Base-by-base conservation (phyloP, 805 yeast genomes). In the Starmerella apicola region DNA sequence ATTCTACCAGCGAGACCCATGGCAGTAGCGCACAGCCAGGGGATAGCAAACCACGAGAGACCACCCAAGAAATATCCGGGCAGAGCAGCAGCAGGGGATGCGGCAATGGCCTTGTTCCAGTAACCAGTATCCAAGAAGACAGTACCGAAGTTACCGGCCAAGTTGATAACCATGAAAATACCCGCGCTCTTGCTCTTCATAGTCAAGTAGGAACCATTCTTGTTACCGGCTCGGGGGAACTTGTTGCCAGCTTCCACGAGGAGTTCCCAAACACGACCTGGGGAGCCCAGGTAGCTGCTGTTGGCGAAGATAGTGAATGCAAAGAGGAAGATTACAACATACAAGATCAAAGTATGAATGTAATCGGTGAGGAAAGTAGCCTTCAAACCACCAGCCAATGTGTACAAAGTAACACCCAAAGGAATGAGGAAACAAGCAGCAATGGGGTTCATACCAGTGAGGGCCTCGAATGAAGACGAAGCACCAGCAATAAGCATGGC, bases 401-500 rank as follows among this genome's bases (percentile, higher is more conserved):
- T 80, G 60, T 81, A 81, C 28, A 78, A 58, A 38, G 78, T 69
- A 34, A 80, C 84, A 53, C 86, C 86, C 12, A 86, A 61, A 2
- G 96, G 95, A 37, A 86, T 67, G 37, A 86, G 62, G 61, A 81
- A 78, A 59, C 84, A 75, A 1, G 85, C 81, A 6, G 95, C 96
- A 28, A 76, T 78, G 3, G 78, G 71, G 58, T 79, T 66, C 77
- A 78, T 76, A 1, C 95, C 95, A 2, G 95, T 84, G 47, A 86
- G 66, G 51, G 78, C 80, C 47, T 62, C 68, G 40, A 85, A 76
- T 5, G 83, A 81, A 1, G 94, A 91, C 33, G 93, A 76, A 25
- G 94, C 95, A 45, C 95, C 95, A 4, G 94, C 78, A 38, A 86
- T 65, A 32, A 86, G 68, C 95, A 84, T 84, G 3, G 93, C 94